phyloP scores from a whole-genome alignment of 768 basidiomycete genomes.

The Terana coerulea region DNA sequence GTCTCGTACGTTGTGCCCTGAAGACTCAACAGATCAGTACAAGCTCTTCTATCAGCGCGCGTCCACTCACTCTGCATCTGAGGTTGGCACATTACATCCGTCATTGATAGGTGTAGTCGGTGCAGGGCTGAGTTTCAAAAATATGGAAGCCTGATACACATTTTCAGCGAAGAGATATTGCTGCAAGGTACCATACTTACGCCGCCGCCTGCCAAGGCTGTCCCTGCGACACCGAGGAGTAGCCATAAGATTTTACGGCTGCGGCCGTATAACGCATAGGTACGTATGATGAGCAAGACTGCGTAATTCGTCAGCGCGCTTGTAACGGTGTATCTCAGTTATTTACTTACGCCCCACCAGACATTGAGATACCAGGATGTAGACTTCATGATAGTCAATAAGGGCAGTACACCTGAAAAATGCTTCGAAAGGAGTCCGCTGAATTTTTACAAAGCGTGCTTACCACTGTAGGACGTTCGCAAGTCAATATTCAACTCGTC shows the following conservation, averaged over 20 bases:
- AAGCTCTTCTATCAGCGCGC: no score
- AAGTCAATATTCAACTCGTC: neutral
- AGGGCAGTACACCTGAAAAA: neutral
- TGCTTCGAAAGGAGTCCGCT: neutral
- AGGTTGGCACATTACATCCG: no score
- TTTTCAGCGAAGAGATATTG: no score
- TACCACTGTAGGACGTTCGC: no score
- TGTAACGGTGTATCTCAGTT: neutral
- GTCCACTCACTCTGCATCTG: no score
- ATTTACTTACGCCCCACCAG: neutral
- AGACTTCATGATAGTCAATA: neutral
- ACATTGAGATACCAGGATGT: neutral
- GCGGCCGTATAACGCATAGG: constrained; percentile 7
- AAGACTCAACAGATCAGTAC: no score
- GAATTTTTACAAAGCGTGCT: neutral
- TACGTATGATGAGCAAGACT: constrained; percentile 6
- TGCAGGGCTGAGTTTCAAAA: no score
- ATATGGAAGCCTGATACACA: no score
- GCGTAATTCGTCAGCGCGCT: neutral
- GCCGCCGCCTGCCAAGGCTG: no score
- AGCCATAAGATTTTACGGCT: neutral
- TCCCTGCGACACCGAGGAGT: neutral
- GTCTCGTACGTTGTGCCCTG: no score
- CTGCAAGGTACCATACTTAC: no score
- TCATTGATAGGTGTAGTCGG: no score